Base-by-base conservation (phyloP, 148 eudicot genomes). In the Polygonum maritimum region DNA sequence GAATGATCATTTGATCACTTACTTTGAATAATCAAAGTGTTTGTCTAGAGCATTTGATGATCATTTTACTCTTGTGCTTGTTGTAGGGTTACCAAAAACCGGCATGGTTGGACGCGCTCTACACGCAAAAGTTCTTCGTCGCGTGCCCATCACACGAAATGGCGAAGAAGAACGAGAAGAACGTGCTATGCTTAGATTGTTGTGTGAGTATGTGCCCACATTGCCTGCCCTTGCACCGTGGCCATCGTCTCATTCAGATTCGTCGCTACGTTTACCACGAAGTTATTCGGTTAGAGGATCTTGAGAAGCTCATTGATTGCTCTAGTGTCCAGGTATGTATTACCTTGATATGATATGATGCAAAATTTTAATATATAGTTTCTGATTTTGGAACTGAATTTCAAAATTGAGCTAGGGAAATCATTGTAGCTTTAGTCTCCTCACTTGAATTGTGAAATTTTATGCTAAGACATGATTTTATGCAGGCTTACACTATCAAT, bases 221-320 rank as follows among this genome's bases (percentile, higher is more conserved):
- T 39, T 95, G 99, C 75, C 82, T 90, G 9, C 82, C 87, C 54
- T 81, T 87, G 77, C 99, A 95, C 82, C 90, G 97, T 33, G 79
- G 80, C 49, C 99, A 95, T 74, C 84, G 94, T 48, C 97, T 95
- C 26, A 82, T 95, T 74, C 99, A 95, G 86, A 83, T 94, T 79
- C 97, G 98, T 3, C 88, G 97, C 3, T 94, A 94, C 54, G 98
- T 94, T 6, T 94, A 94, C 70, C 96, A 94, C 76, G 94, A 94
- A 19, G 98, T 94, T 58, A 93, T 94, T 57, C 77, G 98, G 33
- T 76, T 94, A 79, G 97, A 94, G 79, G 98, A 94, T 78, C 89
- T 94, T 26, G 98, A 94, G 80, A 92, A 85, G 74, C 85, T 94
- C 72, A 86, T 94, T 7, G 98, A 94, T 75, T 95, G 99, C 83